phyloP scores from a whole-genome alignment of 805 yeast genomes.

The Ogataea philodendri region DNA sequence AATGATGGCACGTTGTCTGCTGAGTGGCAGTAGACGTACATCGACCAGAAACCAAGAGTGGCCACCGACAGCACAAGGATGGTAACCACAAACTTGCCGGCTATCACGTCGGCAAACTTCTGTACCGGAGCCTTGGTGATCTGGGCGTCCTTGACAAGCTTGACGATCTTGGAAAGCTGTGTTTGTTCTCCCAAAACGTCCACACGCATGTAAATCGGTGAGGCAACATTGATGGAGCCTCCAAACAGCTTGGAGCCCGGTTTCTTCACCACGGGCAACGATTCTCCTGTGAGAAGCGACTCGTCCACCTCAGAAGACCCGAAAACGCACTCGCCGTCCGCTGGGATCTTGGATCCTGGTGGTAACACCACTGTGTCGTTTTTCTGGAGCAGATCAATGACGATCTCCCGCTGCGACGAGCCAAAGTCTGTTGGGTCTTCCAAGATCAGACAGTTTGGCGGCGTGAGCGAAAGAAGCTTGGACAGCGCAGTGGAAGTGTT shows the following conservation, averaged over 20 bases:
- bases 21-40: slow-evolving; percentile 31
- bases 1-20: slow-evolving; percentile 24
- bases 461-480: slow-evolving; percentile 73
- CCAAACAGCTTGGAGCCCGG: slow-evolving; percentile 71
- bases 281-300: slow-evolving; percentile 89
- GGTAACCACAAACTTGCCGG: slow-evolving; percentile 80
- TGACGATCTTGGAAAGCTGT: slow-evolving; percentile 81
- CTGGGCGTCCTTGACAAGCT: slow-evolving; percentile 86
- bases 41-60: slow-evolving; percentile 67
- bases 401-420: slow-evolving; percentile 45
- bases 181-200: slow-evolving; percentile 77
- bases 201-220: slow-evolving; percentile 66
- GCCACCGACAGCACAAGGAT: slow-evolving; percentile 58
- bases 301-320: slow-evolving; percentile 89
- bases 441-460: slow-evolving; percentile 68
- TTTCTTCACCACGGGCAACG: slow-evolving; percentile 66
- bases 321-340: slow-evolving; percentile 78
- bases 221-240: slow-evolving; percentile 85
- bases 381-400: slow-evolving; percentile 73
- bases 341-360: slow-evolving; percentile 88
- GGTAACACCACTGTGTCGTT: slow-evolving; percentile 73
- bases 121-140: slow-evolving; percentile 87
- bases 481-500: slow-evolving; percentile 89
- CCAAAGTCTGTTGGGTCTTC: slow-evolving; percentile 36
- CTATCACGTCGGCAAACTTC: slow-evolving; percentile 78